Base-by-base conservation (phyloP, 305 asterid genomes). In the Solanum aculeatissimum region DNA sequence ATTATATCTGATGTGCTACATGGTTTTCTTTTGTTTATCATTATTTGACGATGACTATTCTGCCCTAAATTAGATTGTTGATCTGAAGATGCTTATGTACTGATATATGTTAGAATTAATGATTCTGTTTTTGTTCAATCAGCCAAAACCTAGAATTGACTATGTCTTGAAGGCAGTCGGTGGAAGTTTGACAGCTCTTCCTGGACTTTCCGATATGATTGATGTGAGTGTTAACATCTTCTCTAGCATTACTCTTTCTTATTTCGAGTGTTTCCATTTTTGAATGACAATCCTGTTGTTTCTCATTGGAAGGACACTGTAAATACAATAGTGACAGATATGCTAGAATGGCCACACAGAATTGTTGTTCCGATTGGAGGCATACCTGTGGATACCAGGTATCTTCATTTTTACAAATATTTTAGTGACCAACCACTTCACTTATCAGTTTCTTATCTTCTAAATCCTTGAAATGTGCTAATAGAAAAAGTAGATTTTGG, bases 311-410 rank as follows among this genome's bases (percentile, higher is more conserved):
- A 97, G 98, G 99, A 97, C 84, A 97, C 98, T 84, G 99, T 97
- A 80, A 69, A 90, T 45, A 85, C 98, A 80, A 97, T 97, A 38
- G 93, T 97, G 84, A 87, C 91, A 21, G 99, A 97, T 89, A 95
- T 87, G 98, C 98, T 97, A 53, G 97, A 94, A 90, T 97, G 99
- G 99, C 99, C 99, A 40, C 99, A 97, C 92, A 90, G 99, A 85
- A 97, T 97, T 84, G 98, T 97, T 85, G 98, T 97, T 89, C 99
- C 98, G 75, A 92, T 97, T 69, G 99, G 99, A 60, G 98, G 99
- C 86, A 86, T 85, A 72, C 95, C 93, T 86, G 91, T 91, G 81
- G 98, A 96, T 90, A 81, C 88, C 19, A 96, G 98, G 99, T 96
- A 85, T 85, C 47, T 86, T 81, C 21, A 53, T 43, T 68, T 35